phyloP scores from a whole-genome alignment of 2,329 filamentous ascomycete genomes.

The Dothideomycetes sp. region DNA sequence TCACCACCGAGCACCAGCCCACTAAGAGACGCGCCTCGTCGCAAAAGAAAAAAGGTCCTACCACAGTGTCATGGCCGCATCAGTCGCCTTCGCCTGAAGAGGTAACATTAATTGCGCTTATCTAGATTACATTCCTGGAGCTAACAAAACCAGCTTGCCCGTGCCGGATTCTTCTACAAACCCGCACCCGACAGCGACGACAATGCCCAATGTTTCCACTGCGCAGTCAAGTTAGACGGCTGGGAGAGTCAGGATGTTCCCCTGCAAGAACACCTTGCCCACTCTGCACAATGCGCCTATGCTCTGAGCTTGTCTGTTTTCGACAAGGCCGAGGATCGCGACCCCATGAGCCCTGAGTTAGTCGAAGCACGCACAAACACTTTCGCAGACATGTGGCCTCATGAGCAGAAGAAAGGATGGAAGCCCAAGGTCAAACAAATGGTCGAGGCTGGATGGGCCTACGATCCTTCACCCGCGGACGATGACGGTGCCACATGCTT shows the following conservation, averaged over 20 bases:
- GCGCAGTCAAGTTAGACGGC: conserved; percentile 72
- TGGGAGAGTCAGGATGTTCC: conserved; percentile 87
- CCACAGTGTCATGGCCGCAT: conserved; percentile 64
- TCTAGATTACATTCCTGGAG: not conserved
- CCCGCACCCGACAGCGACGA: conserved; percentile 68
- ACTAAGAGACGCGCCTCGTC: conserved; percentile 63
- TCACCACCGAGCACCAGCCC: conserved; percentile 54
- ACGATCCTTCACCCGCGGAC: conserved; percentile 71
- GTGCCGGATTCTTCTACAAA: conserved; percentile 83
- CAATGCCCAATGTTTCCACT: conserved; percentile 85
- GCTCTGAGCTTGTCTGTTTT: conserved; percentile 57
- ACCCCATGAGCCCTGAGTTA: conserved; percentile 65
- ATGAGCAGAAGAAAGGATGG: conserved; percentile 82
- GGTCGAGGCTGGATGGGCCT: conserved; percentile 88
- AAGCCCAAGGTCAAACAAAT: conserved; percentile 85
- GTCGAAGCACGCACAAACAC: conserved; percentile 70
- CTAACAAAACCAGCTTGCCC: conserved; percentile 56
- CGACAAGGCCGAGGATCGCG: conserved; percentile 47
- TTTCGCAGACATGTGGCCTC: conserved; percentile 78
- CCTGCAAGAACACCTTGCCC: conserved; percentile 72
- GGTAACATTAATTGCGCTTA: conserved; percentile 36
- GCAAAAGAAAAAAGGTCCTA: conserved; percentile 49
- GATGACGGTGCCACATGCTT: conserved; percentile 86
- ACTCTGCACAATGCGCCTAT: conserved; percentile 78
- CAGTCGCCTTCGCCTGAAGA: conserved; percentile 54